Conservation (phyloP, 495 filamentous ascomycete species). For the Aspergillus homomorphus region DNA sequence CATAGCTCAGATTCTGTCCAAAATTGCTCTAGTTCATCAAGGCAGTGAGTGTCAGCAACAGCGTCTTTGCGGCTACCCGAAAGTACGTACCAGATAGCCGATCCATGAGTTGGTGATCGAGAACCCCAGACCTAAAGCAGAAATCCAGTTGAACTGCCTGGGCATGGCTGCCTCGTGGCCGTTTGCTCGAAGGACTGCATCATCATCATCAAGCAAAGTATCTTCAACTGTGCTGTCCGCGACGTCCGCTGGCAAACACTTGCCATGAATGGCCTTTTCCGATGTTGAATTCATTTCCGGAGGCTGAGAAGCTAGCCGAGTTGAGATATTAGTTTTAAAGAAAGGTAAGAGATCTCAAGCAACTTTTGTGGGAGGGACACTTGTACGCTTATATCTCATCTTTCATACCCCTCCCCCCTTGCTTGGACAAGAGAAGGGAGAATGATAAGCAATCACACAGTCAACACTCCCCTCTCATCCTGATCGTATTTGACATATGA, state of each 20-base stretch:
- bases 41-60: background rate
- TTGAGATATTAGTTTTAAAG: background rate
- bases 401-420: background rate
- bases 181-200: slow-evolving; percentile 32
- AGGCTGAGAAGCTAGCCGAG: background rate
- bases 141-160: slow-evolving; percentile 30
- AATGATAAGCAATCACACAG: background rate
- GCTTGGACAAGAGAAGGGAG: background rate
- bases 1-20: slow-evolving; percentile 25
- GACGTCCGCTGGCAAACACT: background rate
- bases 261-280: background rate
- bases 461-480: background rate
- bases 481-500: background rate
- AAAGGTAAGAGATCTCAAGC: background rate
- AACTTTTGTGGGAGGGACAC: background rate
- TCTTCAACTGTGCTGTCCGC: background rate
- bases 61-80: background rate
- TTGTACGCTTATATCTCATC: background rate
- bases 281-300: background rate
- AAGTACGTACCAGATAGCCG: slow-evolving; percentile 21
- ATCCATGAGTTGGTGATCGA: slow-evolving; percentile 41
- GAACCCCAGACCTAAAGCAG: slow-evolving; percentile 31
- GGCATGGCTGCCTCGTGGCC: slow-evolving; percentile 30
- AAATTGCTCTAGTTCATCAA: slow-evolving; percentile 18
- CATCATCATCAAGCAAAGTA: slow-evolving; percentile 5